These are phyloP conservation scores for Ophiostoma ulmi DNA, from an alignment of 2,329 filamentous ascomycete genomes.

Conservation along the genomic window DNA sequence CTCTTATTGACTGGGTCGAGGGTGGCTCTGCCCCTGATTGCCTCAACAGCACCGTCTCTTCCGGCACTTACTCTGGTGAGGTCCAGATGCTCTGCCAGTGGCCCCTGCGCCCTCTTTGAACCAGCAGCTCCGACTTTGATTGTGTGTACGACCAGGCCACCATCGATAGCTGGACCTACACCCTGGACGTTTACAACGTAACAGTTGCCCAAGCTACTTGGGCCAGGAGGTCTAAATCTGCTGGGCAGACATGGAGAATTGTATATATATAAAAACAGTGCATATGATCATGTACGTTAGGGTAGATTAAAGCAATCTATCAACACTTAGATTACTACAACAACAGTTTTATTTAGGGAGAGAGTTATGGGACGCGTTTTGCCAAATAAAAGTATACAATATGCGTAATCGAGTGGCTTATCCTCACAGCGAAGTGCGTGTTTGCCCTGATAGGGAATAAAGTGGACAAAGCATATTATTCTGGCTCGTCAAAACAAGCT, in stretches of 20 bases:
- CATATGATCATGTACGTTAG: not conserved
- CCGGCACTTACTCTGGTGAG: conserved; percentile 30
- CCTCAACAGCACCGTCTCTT: conserved; percentile 34
- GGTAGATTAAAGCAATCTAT: not conserved
- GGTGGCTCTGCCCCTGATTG: conserved; percentile 41
- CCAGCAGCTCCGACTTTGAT: not conserved
- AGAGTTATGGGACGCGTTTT: no score
- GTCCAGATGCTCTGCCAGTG: conserved; percentile 40
- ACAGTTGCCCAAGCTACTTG: not conserved
- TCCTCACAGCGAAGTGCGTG: no score
- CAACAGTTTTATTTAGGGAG: not conserved
- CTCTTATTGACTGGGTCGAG: conserved; percentile 46
- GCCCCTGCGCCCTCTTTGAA: conserved; percentile 41
- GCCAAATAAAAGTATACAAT: no score
- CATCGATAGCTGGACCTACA: not conserved
- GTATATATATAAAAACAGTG: not conserved
- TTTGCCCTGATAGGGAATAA: no score
- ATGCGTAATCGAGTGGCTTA: no score
- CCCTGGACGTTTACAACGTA: not conserved
- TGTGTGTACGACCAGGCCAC: not conserved
- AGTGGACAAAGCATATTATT: not conserved
- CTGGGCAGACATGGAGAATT: not conserved
- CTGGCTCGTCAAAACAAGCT: not conserved
- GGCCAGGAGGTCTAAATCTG: not conserved
- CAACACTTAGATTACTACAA: not conserved